These are phyloP conservation scores for Ascochyta fabae DNA, from an alignment of 2,329 filamentous ascomycete genomes.

Conservation along the genomic window DNA sequence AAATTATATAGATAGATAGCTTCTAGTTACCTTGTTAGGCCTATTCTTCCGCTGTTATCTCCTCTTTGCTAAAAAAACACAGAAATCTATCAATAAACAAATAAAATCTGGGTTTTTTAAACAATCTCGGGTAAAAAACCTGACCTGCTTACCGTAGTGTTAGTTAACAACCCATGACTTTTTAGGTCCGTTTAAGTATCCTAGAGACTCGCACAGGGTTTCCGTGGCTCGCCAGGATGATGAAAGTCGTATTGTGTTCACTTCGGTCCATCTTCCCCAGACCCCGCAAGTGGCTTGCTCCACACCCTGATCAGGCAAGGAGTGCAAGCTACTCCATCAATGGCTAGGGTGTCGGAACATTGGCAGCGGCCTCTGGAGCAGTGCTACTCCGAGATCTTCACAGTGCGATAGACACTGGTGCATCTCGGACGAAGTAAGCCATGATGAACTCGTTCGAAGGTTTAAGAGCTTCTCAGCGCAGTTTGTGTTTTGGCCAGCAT, in stretches of 20 bases:
- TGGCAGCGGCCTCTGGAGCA: slow-evolving; percentile 23
- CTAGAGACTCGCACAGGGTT: background rate
- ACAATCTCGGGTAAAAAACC: no score
- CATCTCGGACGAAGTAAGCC: slow-evolving; percentile 2
- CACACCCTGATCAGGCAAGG: slow-evolving; percentile 7
- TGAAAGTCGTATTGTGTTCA: slow-evolving; percentile 5
- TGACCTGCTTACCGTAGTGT: no score
- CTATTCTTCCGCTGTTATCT: no score
- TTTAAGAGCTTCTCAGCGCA: background rate
- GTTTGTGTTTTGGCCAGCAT: background rate
- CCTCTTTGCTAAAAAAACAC: no score
- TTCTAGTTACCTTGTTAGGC: no score
- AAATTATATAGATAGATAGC: no score
- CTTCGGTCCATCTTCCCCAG: slow-evolving; percentile 15
- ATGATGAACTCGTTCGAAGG: background rate
- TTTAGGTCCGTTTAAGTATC: slow-evolving; percentile 6
- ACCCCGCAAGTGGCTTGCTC: slow-evolving; percentile 13
- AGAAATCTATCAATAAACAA: no score
- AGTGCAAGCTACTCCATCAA: slow-evolving; percentile 6
- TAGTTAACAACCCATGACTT: background rate
- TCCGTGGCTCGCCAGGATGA: background rate
- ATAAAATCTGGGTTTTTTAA: no score
- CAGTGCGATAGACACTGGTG: background rate
- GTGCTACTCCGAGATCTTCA: background rate
- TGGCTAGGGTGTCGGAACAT: slow-evolving; percentile 17